Percentiles rank a stretch among this genome's conserved stretches.
These are phyloP conservation scores for Boletus rubescentipes DNA, from an alignment of 768 basidiomycete genomes.

Conservation along the genomic window DNA sequence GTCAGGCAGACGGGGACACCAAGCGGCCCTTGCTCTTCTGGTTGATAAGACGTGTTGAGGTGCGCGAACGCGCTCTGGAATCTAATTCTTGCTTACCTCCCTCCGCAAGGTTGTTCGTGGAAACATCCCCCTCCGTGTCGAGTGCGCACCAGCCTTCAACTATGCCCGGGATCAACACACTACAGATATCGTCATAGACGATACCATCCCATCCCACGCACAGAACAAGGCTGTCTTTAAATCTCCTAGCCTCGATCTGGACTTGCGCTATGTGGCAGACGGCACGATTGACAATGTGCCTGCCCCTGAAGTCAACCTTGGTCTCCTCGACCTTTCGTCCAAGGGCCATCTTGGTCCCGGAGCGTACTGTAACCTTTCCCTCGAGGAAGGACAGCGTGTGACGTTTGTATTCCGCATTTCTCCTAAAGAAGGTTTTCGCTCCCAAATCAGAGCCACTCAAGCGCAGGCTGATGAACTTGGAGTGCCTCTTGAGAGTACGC, in stretches of 20 bases:
- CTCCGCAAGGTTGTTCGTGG: conserved; percentile 72
- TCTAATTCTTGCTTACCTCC: background rate
- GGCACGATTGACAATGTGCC: conserved; percentile 49
- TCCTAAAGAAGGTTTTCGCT: conserved; percentile 36
- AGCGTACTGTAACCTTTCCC: conserved; percentile 54
- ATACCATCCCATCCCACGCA: conserved; percentile 37
- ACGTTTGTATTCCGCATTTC: conserved; percentile 82
- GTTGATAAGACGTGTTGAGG: conserved; percentile 82
- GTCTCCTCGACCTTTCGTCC: conserved; percentile 59
- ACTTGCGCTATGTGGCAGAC: conserved; percentile 74
- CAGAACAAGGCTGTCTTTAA: conserved; percentile 64
- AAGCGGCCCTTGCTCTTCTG: conserved; percentile 74
- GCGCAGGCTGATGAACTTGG: conserved; percentile 45
- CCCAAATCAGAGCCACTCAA: conserved; percentile 32
- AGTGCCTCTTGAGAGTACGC: conserved; percentile 43
- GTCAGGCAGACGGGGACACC: conserved; percentile 41
- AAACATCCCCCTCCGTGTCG: conserved; percentile 71
- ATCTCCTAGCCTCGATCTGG: conserved; percentile 59
- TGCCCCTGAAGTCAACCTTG: conserved; percentile 54
- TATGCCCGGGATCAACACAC: conserved; percentile 81
- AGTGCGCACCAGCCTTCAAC: conserved; percentile 96
- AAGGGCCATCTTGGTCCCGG: conserved; percentile 77
- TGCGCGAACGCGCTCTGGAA: conserved; percentile 15
- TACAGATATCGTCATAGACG: conserved; percentile 53
- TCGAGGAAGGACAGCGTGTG: conserved; percentile 86